A percentile compares a stretch with the other conserved stretches of the same genome.
These are phyloP conservation scores for Primulina eburnea DNA, from an alignment of 257 asterid genomes.

Conservation along the genomic window DNA sequence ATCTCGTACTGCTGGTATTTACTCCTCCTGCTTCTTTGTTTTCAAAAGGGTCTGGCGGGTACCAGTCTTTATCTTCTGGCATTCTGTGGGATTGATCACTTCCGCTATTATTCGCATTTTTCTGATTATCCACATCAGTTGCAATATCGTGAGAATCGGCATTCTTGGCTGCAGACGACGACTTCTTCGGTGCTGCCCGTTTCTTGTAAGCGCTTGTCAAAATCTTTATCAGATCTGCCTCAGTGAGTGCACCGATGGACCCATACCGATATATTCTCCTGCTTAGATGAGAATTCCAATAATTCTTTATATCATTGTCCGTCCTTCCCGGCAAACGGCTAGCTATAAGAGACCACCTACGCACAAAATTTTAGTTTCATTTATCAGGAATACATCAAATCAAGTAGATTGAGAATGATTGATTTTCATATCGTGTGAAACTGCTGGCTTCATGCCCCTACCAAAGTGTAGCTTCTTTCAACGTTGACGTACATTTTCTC, in stretches of 20 bases:
- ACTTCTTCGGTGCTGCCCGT: conserved; percentile 33
- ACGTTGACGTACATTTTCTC: too few species aligned
- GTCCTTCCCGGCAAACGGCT: conserved; percentile 61
- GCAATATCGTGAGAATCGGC: background rate
- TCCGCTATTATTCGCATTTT: background rate
- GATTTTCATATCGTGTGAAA: too few species aligned
- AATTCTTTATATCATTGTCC: conserved; percentile 61
- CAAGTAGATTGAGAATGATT: background rate
- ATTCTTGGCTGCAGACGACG: conserved; percentile 25
- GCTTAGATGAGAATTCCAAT: conserved; percentile 63
- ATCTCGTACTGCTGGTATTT: background rate
- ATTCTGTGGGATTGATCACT: background rate
- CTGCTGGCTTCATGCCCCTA: too few species aligned
- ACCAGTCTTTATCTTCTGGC: background rate
- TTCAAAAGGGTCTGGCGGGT: conserved; percentile 11
- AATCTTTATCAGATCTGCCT: too few species aligned
- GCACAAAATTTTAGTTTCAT: background rate
- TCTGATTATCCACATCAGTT: background rate
- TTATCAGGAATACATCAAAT: background rate
- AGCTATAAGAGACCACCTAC: conserved; percentile 67
- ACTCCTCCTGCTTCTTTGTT: background rate
- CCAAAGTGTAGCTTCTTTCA: too few species aligned
- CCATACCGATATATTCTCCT: conserved; percentile 41
- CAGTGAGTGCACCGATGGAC: too few species aligned
- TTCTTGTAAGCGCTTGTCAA: conserved; percentile 21